phyloP scores from a whole-genome alignment of 2,329 filamentous ascomycete species.

The Fusarium udum region DNA sequence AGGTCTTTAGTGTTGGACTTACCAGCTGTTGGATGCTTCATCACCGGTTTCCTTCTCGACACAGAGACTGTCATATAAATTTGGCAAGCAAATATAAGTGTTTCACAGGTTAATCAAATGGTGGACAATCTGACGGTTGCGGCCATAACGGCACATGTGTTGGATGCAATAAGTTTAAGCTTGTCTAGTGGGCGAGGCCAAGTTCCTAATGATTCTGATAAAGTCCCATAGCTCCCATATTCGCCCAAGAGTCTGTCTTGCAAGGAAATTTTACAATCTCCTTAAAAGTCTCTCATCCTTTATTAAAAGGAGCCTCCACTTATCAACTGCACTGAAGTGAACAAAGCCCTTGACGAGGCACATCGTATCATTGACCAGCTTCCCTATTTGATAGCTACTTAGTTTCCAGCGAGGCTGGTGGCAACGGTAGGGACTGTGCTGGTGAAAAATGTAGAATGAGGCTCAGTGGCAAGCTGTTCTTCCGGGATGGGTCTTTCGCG shows the following conservation, averaged over 20 bases:
- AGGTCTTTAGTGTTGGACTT: not conserved
- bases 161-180: rapidly evolving
- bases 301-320: rapidly evolving
- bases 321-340: rapidly evolving
- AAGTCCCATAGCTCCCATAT: not conserved
- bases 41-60: not conserved
- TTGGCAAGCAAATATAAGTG: rapidly evolving
- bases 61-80: rapidly evolving
- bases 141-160: not conserved
- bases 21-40: not conserved
- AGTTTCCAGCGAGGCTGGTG: not conserved
- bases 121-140: rapidly evolving
- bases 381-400: no score
- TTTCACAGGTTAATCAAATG: rapidly evolving
- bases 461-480: not conserved
- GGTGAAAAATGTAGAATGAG: not conserved
- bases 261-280: rapidly evolving
- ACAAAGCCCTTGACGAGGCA: not conserved
- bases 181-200: not conserved
- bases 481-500: not conserved
- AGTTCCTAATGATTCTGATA: not conserved
- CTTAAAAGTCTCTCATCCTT: rapidly evolving
- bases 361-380: rapidly evolving
- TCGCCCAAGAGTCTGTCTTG: rapidly evolving
- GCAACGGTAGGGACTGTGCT: not conserved